phyloP scores from a whole-genome alignment of 2,329 filamentous ascomycete genomes.

The Aureobasidium lini region DNA sequence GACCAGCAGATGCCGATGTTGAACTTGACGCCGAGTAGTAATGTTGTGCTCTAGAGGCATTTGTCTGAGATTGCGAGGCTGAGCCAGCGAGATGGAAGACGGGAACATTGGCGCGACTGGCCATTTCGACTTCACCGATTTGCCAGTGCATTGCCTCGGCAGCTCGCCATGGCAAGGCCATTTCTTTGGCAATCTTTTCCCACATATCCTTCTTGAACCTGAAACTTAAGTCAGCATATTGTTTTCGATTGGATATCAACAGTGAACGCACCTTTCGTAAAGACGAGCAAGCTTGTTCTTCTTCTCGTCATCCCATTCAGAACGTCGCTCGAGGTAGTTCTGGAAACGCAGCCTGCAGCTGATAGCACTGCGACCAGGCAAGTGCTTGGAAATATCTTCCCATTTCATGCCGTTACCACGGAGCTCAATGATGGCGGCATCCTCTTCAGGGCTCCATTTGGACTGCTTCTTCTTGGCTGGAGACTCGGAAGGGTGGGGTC shows the following conservation, averaged over 20 bases:
- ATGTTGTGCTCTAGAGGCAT: slow-evolving; percentile 13
- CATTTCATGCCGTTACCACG: slow-evolving; percentile 92
- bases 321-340: slow-evolving; percentile 88
- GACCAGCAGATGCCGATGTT: background rate
- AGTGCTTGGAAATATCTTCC: slow-evolving; percentile 91
- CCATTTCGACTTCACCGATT: slow-evolving; percentile 89
- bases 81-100: slow-evolving; percentile 57
- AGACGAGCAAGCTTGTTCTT: slow-evolving; percentile 93
- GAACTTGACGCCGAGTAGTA: slow-evolving; percentile 10
- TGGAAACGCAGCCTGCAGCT: slow-evolving; percentile 94
- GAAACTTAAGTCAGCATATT: background rate
- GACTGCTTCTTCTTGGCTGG: slow-evolving; percentile 92
- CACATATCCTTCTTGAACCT: slow-evolving; percentile 99
- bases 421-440: slow-evolving; percentile 87
- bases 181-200: slow-evolving; percentile 89
- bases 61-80: slow-evolving; percentile 16
- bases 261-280: slow-evolving; percentile 72
- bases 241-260: background rate
- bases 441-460: slow-evolving; percentile 92
- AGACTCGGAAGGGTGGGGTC: slow-evolving; percentile 46
- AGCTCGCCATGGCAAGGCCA: slow-evolving; percentile 89
- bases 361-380: slow-evolving; percentile 86
- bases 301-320: slow-evolving; percentile 94
- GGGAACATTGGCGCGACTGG: slow-evolving; percentile 77
- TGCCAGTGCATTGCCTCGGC: slow-evolving; percentile 99